Evolutionary conservation across 2,329 filamentous ascomycete species (phyloP).

Genomic region (Sporothrix schenckii): DNA sequence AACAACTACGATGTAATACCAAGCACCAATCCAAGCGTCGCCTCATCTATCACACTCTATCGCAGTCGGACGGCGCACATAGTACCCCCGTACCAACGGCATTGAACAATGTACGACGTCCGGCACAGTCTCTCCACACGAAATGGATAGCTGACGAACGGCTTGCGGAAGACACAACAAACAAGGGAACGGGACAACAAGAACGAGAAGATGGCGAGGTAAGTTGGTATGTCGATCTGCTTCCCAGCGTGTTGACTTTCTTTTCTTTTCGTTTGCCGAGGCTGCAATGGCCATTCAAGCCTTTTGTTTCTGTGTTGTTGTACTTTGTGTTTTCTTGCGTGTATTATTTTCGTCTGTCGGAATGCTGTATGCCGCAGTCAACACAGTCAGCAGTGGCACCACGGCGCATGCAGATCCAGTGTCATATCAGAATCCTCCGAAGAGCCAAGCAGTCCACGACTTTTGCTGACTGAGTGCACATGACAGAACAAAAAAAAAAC

Average conservation of each 20-base stretch:
- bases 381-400: constrained; percentile 15
- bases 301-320: neutral
- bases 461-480: too few relatives aligned
- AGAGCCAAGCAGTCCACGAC: neutral
- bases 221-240: neutral
- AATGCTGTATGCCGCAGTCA: neutral
- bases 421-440: constrained; percentile 20
- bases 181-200: neutral
- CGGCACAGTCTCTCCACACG: neutral
- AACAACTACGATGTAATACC: neutral
- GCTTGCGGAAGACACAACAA: neutral
- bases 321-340: neutral
- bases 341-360: neutral
- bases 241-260: neutral
- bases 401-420: neutral
- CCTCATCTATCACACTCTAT: constrained; percentile 20
- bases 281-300: neutral
- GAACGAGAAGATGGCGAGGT: neutral
- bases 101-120: constrained; percentile 25
- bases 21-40: constrained; percentile 2
- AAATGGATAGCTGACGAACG: neutral
- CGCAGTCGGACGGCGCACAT: constrained; percentile 17
- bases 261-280: constrained; percentile 11
- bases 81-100: constrained; percentile 22
- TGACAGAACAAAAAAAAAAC: neutral